Evolutionary conservation across 2,329 filamentous ascomycete genomes (phyloP), one percentile per base, ranked within the genome.

Genomic region (Epichloe glyceriae): DNA sequence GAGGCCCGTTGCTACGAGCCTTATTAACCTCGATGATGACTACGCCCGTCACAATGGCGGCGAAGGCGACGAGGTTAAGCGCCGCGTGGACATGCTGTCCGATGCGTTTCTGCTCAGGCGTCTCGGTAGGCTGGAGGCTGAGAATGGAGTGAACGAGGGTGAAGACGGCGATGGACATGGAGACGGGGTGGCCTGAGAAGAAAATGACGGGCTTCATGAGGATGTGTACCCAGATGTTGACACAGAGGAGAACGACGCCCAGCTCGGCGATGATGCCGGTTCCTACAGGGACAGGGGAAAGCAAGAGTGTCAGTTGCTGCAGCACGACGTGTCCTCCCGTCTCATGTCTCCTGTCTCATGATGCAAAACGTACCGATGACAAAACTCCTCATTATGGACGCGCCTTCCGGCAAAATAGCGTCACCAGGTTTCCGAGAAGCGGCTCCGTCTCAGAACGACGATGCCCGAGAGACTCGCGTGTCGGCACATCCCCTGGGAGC

Each of bases 121-220:
- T 86, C 59, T 86, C 79, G 0, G 91, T 53, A 2, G 91, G 93
- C 66, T 98, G 93, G 37, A 97, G 78, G 58, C 93, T 72, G 49
- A 97, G 80, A 56, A 90, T 80, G 50, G 84, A 85, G 73, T 96
- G 85, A 17, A 86, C 77, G 60, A 93, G 74, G 52, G 88, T 74
- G 55, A 95, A 74, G 52, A 95, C 67, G 46, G 82, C 89, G 52
- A 85, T 57, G 11, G 72, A 74, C 68, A 78, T 74, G 52, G 83
- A 72, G 63, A 96, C 82, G 7, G 91, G 91, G 67, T 97, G 91
- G 8, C 84, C 81, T 17, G 88, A 89, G 76, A 97, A 95, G 59
- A 95, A 80, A 39, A 87, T 86, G 54, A 94, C 63, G 33, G 71
- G 67, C 50, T 83, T 74, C 41, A 80, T 77, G 62, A 95, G 80